Evolutionary conservation across 345 rosid genomes (phyloP).

Genomic region (Carallia pectinifolia): DNA sequence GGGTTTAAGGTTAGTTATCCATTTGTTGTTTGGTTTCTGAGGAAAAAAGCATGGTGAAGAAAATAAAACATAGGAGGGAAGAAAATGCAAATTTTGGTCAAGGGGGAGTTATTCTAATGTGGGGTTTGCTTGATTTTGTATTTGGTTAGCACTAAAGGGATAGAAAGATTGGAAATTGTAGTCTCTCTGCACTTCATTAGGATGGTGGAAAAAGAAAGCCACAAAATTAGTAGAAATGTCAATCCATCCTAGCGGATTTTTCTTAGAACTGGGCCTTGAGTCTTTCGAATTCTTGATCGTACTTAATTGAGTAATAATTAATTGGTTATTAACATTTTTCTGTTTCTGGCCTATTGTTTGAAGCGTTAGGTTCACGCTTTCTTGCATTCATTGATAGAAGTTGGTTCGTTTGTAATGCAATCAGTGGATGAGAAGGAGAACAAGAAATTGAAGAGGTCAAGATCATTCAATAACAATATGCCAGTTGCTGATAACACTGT

Average conservation of each 20-base stretch:
- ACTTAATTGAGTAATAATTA: background rate
- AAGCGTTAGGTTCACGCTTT: slow-evolving; percentile 17
- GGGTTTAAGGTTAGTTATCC: background rate
- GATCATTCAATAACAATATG: slow-evolving; percentile 43
- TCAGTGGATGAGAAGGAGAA: slow-evolving; percentile 39
- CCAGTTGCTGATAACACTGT: slow-evolving; percentile 45
- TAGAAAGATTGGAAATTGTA: background rate
- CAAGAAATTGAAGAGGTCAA: slow-evolving; percentile 49
- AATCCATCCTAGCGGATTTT: too few species aligned
- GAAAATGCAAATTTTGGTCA: background rate
- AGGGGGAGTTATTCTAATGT: background rate
- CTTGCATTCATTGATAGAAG: slow-evolving; percentile 5
- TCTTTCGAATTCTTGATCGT: background rate
- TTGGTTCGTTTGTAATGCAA: slow-evolving; percentile 54
- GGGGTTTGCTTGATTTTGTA: background rate
- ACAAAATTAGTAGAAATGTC: background rate
- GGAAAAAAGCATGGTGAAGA: background rate
- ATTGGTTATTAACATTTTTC: background rate
- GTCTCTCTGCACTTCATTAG: background rate
- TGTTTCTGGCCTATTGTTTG: background rate
- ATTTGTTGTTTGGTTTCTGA: background rate
- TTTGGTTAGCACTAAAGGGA: background rate
- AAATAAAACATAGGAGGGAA: background rate
- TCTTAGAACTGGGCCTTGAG: too few species aligned
- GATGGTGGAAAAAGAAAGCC: background rate